Evolutionary conservation across 106 monocot species (phyloP).

Genomic region (Allium cepa): DNA sequence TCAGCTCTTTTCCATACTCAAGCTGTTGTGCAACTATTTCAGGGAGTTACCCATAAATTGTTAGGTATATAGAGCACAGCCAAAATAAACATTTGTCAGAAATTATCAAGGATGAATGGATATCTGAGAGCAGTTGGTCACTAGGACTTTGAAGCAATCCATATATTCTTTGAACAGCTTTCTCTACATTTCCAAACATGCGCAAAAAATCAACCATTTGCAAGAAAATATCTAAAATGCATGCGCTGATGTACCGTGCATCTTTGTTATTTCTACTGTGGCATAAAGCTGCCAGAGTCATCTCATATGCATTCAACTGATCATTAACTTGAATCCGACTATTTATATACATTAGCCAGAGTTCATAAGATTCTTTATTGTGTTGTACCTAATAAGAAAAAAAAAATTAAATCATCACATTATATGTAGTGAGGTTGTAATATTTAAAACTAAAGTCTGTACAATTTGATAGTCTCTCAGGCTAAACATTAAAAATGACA

Average conservation of each 20-base stretch:
- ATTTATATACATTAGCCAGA: conserved; percentile 93
- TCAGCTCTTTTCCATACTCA: conserved; percentile 59
- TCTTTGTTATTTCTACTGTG: conserved; percentile 8
- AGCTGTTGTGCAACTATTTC: conserved; percentile 40
- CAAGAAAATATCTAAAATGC: conserved; percentile 76
- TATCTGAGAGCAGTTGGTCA: conserved; percentile 24
- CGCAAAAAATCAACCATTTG: conserved; percentile 81
- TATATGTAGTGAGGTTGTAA: too few species aligned
- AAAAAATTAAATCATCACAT: not conserved
- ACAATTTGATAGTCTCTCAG: not conserved
- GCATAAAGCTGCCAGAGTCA: conserved; percentile 53
- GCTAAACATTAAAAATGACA: not conserved
- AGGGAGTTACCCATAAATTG: conserved; percentile 66
- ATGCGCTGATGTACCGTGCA: conserved; percentile 41
- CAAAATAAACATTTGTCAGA: conserved; percentile 78
- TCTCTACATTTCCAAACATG: conserved; percentile 56
- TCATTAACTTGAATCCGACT: conserved; percentile 52
- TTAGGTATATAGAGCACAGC: conserved; percentile 63
- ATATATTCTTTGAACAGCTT: conserved; percentile 35
- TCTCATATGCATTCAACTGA: conserved; percentile 52
- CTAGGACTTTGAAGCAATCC: conserved; percentile 16
- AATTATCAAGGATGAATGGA: conserved; percentile 41
- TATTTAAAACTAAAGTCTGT: too few species aligned
- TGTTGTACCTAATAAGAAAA: conserved; percentile 65
- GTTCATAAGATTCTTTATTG: conserved; percentile 70